Evolutionary conservation across 257 asterid genomes (phyloP).

Genomic region (Forsythia suspensa): DNA sequence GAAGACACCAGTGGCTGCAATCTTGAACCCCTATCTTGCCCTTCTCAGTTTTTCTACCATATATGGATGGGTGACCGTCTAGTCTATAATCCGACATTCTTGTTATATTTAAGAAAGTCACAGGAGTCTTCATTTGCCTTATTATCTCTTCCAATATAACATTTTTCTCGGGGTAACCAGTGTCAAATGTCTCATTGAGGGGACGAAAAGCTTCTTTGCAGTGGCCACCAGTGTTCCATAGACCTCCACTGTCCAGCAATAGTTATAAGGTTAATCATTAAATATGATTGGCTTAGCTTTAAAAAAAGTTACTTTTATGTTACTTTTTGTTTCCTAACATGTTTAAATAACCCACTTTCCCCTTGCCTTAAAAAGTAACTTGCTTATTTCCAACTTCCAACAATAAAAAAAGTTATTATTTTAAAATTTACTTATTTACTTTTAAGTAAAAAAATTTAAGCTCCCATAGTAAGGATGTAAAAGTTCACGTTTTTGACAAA

Average conservation of each 20-base stretch:
- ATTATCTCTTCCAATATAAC: slow-evolving; percentile 54
- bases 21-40: slow-evolving; percentile 53
- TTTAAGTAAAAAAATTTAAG: neutral
- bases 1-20: slow-evolving; percentile 99
- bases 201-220: slow-evolving; percentile 79
- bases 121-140: slow-evolving; percentile 68
- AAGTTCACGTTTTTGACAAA: neutral
- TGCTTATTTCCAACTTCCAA: neutral
- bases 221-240: slow-evolving; percentile 88
- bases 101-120: slow-evolving; percentile 64
- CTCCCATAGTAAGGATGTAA: neutral
- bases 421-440: neutral
- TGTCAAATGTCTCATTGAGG: slow-evolving; percentile 32
- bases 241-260: slow-evolving; percentile 63
- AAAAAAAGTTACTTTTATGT: neutral
- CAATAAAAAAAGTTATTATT: neutral
- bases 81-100: slow-evolving; percentile 68
- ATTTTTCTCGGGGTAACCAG: slow-evolving; percentile 52
- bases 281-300: neutral
- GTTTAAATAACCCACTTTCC: too few species aligned
- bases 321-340: neutral
- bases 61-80: slow-evolving; percentile 90
- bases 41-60: slow-evolving; percentile 48
- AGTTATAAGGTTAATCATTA: neutral
- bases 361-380: neutral